Conservation (phyloP, 1,284 basidiomycete genomes). For the Irpex sp. region DNA sequence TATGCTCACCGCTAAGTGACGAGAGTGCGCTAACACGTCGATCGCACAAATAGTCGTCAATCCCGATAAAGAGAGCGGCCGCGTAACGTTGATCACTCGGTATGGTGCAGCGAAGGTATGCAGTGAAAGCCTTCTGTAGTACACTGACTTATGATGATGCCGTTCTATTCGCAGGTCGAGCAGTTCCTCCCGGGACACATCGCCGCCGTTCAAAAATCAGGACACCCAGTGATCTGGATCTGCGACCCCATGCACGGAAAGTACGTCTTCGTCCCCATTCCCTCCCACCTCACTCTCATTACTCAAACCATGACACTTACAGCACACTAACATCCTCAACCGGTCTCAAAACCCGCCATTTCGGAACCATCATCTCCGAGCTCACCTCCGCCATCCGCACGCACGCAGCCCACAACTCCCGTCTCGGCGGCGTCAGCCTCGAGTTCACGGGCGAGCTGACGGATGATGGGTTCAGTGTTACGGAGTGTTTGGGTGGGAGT, state of each 20-base stretch:
- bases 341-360: constrained; percentile 91
- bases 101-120: constrained; percentile 90
- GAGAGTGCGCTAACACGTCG: neutral
- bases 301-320: neutral
- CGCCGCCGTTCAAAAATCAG: constrained; percentile 81
- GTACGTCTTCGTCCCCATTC: constrained; percentile 51
- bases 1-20: neutral
- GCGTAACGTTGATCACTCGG: constrained; percentile 92
- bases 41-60: constrained; percentile 75
- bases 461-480: constrained; percentile 93
- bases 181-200: constrained; percentile 87
- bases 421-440: constrained; percentile 94
- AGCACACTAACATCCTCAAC: constrained; percentile 85
- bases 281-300: neutral
- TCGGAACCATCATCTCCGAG: constrained; percentile 92
- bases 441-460: constrained; percentile 97
- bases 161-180: constrained; percentile 63
- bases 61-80: constrained; percentile 84
- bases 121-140: neutral
- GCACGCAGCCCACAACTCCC: constrained; percentile 77
- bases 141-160: no score
- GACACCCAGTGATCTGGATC: constrained; percentile 92
- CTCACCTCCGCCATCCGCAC: constrained; percentile 87
- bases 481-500: constrained; percentile 85
- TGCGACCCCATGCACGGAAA: constrained; percentile 99